Base-by-base conservation (phyloP, 352 stramenopile genomes). In the Globisporangium camurandrum region DNA sequence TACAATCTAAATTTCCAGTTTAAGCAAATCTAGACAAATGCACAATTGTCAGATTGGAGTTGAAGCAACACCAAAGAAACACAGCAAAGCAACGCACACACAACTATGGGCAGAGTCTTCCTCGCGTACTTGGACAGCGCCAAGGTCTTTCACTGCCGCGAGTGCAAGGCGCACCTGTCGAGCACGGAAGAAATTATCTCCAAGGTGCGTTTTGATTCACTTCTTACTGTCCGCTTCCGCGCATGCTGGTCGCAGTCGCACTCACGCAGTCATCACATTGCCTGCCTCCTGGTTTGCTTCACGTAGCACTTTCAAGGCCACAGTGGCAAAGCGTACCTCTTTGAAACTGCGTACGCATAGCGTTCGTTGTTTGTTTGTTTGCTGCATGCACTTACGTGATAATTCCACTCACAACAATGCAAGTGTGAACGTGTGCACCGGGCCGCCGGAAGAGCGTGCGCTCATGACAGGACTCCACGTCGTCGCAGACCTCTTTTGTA, bases 391-490 rank as follows among this genome's bases (percentile, higher is more conserved):
- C 24, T 42, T 28, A 42, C 23, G 22, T 12, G 14, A 20, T 33
- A 26, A 34, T 12, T 14, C 12, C 33, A 39, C 33, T n/a, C 33
- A 38, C 33, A n/a, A 16, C 33, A 38, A 38, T n/a, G n/a, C n/a
- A n/a, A 87, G 75, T 33, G 74, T 91, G 44, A 98, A 98, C 58
- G 79, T 98, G 40, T 80, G 56, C 34, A 78, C 81, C 45, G 90
- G 90, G 14, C 82, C 80, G 14, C 69, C 81, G 4, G 90, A 97
- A 63, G 86, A 98, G 62, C 77, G 90, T n/a, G 67, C 78, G 50
- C 84, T 98, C 45, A 96, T 97, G 54, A 98, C 94, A 2, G 93
- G 94, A 0, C 64, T 97, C 42, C 94, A 98, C 57, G 81, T 92
- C 28, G 94, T 98, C 40, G 85, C 85, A 43, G 94, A 98, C 57